Evolutionary conservation across 352 stramenopile species (phyloP).

Genomic region (Plasmopara muralis): DNA sequence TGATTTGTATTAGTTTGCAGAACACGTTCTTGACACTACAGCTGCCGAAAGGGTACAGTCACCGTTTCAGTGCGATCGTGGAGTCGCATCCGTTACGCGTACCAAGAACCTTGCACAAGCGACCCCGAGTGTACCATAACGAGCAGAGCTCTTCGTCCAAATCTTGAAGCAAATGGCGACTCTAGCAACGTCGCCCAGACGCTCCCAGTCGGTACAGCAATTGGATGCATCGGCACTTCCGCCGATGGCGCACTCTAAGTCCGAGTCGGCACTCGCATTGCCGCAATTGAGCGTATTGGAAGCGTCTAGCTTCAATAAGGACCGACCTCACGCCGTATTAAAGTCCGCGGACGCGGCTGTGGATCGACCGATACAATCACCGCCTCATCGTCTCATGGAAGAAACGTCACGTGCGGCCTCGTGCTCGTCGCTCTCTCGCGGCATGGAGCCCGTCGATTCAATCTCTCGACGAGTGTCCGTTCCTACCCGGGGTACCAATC

Average conservation of each 20-base stretch:
- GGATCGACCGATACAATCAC: conserved; percentile 3
- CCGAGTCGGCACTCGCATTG: conserved; percentile 4
- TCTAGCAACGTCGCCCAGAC: conserved; percentile 1
- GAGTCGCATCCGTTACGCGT: conserved; percentile 11
- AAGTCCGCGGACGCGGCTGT: background rate
- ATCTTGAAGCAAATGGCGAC: no score
- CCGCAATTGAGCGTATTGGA: background rate
- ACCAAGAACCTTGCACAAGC: no score
- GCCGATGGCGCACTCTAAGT: conserved; percentile 9
- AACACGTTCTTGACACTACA: conserved; percentile 2
- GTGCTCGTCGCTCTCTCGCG: conserved; percentile 18
- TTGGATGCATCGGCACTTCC: background rate
- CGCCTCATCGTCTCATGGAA: background rate
- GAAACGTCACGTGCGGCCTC: conserved; percentile 16
- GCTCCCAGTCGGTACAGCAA: conserved; percentile 8
- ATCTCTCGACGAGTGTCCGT: conserved; percentile 1
- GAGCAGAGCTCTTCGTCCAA: no score
- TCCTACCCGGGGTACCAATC: conserved; percentile 10
- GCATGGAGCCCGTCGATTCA: conserved; percentile 6
- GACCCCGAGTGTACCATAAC: no score
- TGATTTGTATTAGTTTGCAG: background rate
- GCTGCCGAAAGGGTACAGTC: conserved; percentile 6
- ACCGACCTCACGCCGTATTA: conserved; percentile 4
- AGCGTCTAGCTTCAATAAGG: conserved; percentile 2
- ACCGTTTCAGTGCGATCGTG: conserved; percentile 19